Evolutionary conservation across 1,139 yeast genomes (phyloP).

Genomic region (Candida tropicalis): DNA sequence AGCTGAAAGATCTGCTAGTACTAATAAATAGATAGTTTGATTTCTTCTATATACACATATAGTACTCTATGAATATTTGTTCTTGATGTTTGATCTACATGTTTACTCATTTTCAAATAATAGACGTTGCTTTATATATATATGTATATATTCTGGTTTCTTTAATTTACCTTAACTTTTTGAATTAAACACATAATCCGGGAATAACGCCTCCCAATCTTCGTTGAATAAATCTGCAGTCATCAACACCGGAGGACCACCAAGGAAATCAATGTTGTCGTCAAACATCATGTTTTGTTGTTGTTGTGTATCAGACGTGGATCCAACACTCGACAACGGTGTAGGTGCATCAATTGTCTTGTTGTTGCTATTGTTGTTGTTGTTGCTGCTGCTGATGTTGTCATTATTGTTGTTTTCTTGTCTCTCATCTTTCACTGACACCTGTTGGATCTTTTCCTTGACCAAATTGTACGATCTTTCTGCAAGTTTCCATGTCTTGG

Average conservation of each 20-base stretch:
- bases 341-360: not conserved
- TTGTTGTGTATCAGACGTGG: not conserved
- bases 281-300: constrained; percentile 19
- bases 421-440: constrained; percentile 18
- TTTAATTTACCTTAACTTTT: constrained; percentile 13
- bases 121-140: no score
- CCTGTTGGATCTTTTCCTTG: constrained; percentile 32
- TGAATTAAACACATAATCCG: constrained; percentile 35
- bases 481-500: constrained; percentile 52
- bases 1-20: constrained; percentile 73
- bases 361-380: no score
- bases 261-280: constrained; percentile 44
- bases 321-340: constrained; percentile 1
- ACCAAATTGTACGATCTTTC: constrained; percentile 49
- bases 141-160: no score
- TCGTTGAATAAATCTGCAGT: constrained; percentile 52
- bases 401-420: constrained; percentile 1
- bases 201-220: constrained; percentile 54
- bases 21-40: constrained; percentile 40
- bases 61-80: no score
- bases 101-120: no score
- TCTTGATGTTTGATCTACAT: no score
- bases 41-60: not conserved
- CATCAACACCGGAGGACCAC: constrained; percentile 58
- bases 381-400: no score